Percentiles rank a stretch among this genome's conserved stretches.
Conservation (phyloP, 2,329 filamentous ascomycete species). For the Fonsecaea pedrosoi region DNA sequence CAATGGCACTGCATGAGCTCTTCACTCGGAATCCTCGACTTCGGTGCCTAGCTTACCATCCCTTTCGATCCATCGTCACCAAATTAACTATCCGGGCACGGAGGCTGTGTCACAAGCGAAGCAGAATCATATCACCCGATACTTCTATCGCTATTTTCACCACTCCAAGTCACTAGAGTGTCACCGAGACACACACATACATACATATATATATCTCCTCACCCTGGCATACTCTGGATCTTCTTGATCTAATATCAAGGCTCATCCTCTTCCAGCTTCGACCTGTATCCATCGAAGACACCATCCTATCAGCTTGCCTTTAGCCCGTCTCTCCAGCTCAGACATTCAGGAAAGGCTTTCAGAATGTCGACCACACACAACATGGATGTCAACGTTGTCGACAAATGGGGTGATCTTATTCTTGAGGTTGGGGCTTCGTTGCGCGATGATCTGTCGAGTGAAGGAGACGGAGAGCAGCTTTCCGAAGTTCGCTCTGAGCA, state of each 20-base stretch:
- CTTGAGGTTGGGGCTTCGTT: not conserved
- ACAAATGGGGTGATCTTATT: not conserved
- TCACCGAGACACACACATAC: not conserved
- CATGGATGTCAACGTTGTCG: not conserved
- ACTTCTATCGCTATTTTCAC: not conserved
- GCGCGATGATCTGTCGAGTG: not conserved
- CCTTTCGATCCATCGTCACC: not conserved
- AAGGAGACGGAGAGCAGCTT: not conserved
- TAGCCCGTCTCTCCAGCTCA: not conserved
- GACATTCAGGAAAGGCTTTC: not conserved
- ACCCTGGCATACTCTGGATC: not conserved
- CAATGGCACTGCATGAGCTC: not conserved
- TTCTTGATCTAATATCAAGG: not conserved
- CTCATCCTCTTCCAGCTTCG: not conserved
- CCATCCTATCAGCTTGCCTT: not conserved
- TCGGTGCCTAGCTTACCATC: too few species aligned
- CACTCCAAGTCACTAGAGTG: not conserved
- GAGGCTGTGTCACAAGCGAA: not conserved
- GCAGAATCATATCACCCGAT: not conserved
- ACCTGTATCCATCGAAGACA: not conserved
- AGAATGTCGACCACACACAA: not conserved
- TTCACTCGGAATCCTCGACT: not conserved
- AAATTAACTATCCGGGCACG: not conserved
- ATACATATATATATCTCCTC: not conserved
- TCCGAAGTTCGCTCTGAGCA: not conserved